Conservation (phyloP, 2,329 filamentous ascomycete genomes). For the Aquanectria penicillioides region DNA sequence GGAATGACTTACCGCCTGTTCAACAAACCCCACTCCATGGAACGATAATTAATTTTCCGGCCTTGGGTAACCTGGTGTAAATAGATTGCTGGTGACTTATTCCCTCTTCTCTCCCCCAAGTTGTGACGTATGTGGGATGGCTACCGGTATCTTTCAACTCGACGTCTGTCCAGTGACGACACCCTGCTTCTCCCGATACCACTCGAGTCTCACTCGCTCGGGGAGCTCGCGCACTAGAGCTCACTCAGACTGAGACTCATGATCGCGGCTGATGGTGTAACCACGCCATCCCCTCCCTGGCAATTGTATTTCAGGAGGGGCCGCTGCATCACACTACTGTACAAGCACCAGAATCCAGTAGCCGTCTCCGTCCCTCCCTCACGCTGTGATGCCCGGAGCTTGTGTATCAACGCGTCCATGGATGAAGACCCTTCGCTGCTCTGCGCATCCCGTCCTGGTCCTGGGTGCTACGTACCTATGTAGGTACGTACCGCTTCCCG, state of each 20-base stretch:
- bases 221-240: no score
- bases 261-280: conserved; percentile 10
- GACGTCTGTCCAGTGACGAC: not conserved
- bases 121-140: not conserved
- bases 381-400: no score
- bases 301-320: not conserved
- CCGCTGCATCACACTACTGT: conserved; percentile 2
- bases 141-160: not conserved
- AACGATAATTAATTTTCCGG: no score
- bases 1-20: no score
- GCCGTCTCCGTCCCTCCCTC: no score
- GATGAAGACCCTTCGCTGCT: no score
- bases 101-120: not conserved
- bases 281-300: not conserved
- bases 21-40: no score
- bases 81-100: no score
- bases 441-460: no score
- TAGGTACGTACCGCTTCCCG: not conserved
- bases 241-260: conserved; percentile 2
- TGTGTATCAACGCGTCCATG: no score
- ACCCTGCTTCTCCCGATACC: not conserved
- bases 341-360: not conserved
- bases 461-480: no score
- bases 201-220: conserved; percentile 2
- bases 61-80: no score